Evolutionary conservation across 2,329 filamentous ascomycete species (phyloP).

Genomic region (Orbilia oligospora): DNA sequence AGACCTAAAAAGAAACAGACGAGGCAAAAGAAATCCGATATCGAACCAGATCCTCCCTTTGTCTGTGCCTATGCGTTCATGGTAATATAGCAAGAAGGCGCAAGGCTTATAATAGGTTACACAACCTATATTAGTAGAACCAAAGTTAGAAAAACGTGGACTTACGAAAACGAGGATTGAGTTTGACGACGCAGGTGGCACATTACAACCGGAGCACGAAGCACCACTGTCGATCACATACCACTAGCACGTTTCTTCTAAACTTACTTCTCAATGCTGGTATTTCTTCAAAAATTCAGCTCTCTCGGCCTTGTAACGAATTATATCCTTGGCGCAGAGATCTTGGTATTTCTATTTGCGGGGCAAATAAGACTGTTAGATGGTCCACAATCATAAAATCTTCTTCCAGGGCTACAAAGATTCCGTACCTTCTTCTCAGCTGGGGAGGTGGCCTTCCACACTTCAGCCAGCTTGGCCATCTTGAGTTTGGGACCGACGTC

Average conservation of each 20-base stretch:
- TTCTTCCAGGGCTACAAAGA: not conserved
- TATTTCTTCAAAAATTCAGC: slow-evolving; percentile 54
- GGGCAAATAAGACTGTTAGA: not conserved
- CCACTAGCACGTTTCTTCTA: not conserved
- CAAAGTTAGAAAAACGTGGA: slow-evolving; percentile 39
- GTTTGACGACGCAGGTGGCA: slow-evolving; percentile 11
- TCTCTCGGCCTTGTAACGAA: slow-evolving; percentile 42
- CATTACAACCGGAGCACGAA: not conserved
- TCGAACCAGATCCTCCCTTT: slow-evolving; percentile 39
- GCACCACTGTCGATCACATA: slow-evolving; percentile 1
- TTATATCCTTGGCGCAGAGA: slow-evolving; percentile 26
- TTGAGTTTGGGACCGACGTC: not conserved
- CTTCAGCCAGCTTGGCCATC: slow-evolving; percentile 4
- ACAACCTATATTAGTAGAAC: slow-evolving; percentile 37
- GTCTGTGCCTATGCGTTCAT: slow-evolving; percentile 1
- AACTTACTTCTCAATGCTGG: slow-evolving; percentile 30
- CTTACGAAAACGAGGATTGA: not conserved
- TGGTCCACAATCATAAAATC: not conserved
- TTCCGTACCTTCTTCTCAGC: slow-evolving; percentile 50
- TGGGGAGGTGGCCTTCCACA: slow-evolving; percentile 16
- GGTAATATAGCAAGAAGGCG: not conserved
- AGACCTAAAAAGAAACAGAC: slow-evolving; percentile 7
- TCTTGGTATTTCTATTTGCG: slow-evolving; percentile 52
- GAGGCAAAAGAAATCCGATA: slow-evolving; percentile 38
- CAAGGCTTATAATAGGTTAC: slow-evolving; percentile 27